A percentile compares a stretch with the other conserved stretches of the same genome.
Evolutionary conservation across 1,284 basidiomycete genomes (phyloP).

Genomic region (Trametes pubescens): DNA sequence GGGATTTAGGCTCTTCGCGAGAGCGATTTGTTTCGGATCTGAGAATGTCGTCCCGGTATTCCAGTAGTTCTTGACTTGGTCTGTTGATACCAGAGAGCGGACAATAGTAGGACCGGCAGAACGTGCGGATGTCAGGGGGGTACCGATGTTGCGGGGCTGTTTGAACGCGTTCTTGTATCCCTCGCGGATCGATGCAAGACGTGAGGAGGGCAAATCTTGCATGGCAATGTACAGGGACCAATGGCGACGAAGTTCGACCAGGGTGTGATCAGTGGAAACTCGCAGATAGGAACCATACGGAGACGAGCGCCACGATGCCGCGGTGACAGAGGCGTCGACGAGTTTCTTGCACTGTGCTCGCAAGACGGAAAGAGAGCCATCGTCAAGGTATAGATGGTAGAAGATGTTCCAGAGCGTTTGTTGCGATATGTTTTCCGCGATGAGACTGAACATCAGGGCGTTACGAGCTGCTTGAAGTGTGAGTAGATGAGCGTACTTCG

Average conservation of each 20-base stretch:
- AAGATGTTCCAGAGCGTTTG: constrained; percentile 63
- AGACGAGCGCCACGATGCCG: constrained; percentile 59
- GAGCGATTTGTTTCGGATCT: constrained; percentile 29
- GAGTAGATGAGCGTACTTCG: constrained; percentile 4
- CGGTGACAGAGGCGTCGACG: constrained; percentile 43
- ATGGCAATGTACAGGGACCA: constrained; percentile 51
- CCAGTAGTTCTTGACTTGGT: constrained; percentile 46
- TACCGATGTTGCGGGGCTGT: neutral
- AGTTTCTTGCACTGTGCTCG: constrained; percentile 55
- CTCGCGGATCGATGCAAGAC: constrained; percentile 28
- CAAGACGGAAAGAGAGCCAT: constrained; percentile 47
- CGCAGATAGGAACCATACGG: constrained; percentile 50
- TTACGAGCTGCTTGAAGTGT: constrained; percentile 48
- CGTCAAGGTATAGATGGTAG: constrained; percentile 61
- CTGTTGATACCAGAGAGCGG: neutral
- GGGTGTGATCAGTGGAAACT: constrained; percentile 50
- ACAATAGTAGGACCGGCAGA: constrained; percentile 5
- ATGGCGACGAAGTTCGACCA: constrained; percentile 51
- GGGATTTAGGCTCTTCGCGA: constrained; percentile 51
- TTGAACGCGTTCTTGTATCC: constrained; percentile 31
- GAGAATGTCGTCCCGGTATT: constrained; percentile 50
- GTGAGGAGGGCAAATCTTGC: constrained; percentile 27
- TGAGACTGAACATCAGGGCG: constrained; percentile 45
- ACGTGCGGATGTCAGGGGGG: constrained; percentile 1
- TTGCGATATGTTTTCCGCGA: constrained; percentile 44